Base-by-base conservation (phyloP, 257 asterid species). In the Haberlea rhodopensis region DNA sequence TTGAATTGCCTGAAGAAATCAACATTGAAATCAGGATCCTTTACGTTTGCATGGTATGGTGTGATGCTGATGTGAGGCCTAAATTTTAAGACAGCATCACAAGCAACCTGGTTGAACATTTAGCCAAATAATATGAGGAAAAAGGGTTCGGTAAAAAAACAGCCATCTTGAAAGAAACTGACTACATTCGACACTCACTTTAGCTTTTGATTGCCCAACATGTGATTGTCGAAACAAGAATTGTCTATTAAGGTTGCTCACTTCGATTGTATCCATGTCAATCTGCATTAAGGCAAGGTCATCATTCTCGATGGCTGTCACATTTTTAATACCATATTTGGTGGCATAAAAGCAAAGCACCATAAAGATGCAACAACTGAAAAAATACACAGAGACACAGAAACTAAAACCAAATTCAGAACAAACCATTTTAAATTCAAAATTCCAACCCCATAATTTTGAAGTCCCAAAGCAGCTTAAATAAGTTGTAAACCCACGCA, bases 201-300 rank as follows among this genome's bases (percentile, higher is more conserved):
- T 94, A 60, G 99, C 96, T 81, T 94, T 94, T 28, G 99, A 94
- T 70, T 84, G 88, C 53, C 99, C 99, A 72, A 94, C 99, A 78
- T 94, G 99, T 21, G 87, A 79, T 66, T 94, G 90, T 15, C 97
- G 94, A 71, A 94, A 94, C 81, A 94, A 76, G 80, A 94, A 94
- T 72, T 94, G 99, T 51, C 99, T 78, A 68, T 94, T 94, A n/a
- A 94, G 81, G 82, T 94, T 94, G 86, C 99, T 94, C 73, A 94
- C 99, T 81, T 94, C 99, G 27, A 94, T 94, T 19, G 99, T 94
- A 68, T 94, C 99, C 97, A 88, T 82, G 80, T 94, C 99, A 78
- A 94, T 90, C 99, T 94, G 96, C 76, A 82, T 45, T 3, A 24
- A 73, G 53, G 51, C 63, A 78, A 71, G 53, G 51, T 13, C 15